These are phyloP conservation scores for Chlamydomonas reinhardtii DNA, from an alignment of 163 green algal genomes.

Conservation along the genomic window DNA sequence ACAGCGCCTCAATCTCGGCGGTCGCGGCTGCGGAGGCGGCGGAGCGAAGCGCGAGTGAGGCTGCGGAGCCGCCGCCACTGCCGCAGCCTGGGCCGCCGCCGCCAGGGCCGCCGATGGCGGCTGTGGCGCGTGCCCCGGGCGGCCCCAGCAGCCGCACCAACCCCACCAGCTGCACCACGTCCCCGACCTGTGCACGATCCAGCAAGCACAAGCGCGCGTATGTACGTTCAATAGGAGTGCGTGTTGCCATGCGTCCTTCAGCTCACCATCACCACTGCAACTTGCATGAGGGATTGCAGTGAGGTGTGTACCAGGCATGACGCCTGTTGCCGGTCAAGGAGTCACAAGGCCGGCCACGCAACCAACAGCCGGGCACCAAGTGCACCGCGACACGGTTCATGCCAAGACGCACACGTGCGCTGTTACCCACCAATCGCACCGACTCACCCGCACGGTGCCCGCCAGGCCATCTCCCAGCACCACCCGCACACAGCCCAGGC, in stretches of 20 bases:
- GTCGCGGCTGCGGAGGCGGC: background rate
- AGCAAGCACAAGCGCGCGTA: background rate
- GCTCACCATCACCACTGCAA: too few relatives aligned
- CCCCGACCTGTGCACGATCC: constrained; percentile 26
- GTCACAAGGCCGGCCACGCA: too few relatives aligned
- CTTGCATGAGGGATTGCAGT: too few relatives aligned
- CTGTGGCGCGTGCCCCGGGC: background rate
- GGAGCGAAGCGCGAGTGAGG: background rate
- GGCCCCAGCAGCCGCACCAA: constrained; percentile 2
- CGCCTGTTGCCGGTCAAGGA: too few relatives aligned
- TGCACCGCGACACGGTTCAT: too few relatives aligned
- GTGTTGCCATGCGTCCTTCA: too few relatives aligned
- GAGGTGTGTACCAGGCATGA: too few relatives aligned
- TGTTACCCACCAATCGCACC: too few relatives aligned
- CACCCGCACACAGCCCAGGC: background rate
- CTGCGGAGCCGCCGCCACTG: background rate
- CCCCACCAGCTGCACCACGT: constrained; percentile 41
- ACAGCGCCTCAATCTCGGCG: background rate
- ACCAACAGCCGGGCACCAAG: too few relatives aligned
- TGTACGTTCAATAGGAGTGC: too few relatives aligned
- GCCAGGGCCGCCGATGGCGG: too few relatives aligned
- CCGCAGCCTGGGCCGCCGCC: background rate
- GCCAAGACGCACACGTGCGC: too few relatives aligned
- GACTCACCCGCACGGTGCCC: background rate
- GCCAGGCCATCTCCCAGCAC: constrained; percentile 11